A percentile compares a stretch with the other conserved stretches of the same genome.
These are phyloP conservation scores for Cystofilobasidium bisporidii DNA, from an alignment of 768 basidiomycete species.

Conservation along the genomic window DNA sequence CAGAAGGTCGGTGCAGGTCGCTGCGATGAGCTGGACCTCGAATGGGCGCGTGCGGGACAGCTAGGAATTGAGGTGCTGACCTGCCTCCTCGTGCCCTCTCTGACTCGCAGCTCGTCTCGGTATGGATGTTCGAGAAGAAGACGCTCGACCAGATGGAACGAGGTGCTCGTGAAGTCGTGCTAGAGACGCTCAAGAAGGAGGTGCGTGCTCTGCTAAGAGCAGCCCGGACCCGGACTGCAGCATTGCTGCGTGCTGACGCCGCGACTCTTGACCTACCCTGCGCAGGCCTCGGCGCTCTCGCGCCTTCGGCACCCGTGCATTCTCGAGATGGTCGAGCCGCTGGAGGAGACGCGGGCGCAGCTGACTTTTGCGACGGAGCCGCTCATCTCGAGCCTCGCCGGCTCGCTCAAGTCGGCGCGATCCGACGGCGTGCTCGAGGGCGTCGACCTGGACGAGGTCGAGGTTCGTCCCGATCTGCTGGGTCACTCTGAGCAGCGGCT, in stretches of 20 bases:
- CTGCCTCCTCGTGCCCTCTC: no score
- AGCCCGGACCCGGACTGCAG: no score
- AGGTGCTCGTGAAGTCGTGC: conserved; percentile 56
- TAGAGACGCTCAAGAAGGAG: conserved; percentile 86
- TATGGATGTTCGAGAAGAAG: conserved; percentile 87
- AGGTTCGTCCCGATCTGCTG: conserved; percentile 62
- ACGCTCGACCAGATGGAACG: conserved; percentile 49
- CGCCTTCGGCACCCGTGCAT: conserved; percentile 86
- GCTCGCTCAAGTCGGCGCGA: conserved; percentile 13
- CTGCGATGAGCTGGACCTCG: no score
- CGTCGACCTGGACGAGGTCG: conserved; percentile 87
- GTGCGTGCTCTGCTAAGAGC: no score
- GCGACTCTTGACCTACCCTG: not conserved
- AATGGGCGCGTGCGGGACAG: no score
- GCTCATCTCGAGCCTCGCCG: conserved; percentile 62
- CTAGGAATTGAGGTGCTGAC: no score
- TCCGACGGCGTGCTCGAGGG: conserved; percentile 28
- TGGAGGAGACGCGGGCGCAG: conserved; percentile 78
- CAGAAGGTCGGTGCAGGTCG: conserved; percentile 61
- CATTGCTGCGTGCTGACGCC: conserved; percentile 33
- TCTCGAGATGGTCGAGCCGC: conserved; percentile 92
- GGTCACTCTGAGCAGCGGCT: no score
- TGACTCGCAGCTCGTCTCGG: conserved; percentile 55
- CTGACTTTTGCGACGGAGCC: conserved; percentile 90
- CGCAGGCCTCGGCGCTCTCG: conserved; percentile 69